phyloP scores from a whole-genome alignment of 768 basidiomycete genomes.

The Macrolepiota albuminosa region DNA sequence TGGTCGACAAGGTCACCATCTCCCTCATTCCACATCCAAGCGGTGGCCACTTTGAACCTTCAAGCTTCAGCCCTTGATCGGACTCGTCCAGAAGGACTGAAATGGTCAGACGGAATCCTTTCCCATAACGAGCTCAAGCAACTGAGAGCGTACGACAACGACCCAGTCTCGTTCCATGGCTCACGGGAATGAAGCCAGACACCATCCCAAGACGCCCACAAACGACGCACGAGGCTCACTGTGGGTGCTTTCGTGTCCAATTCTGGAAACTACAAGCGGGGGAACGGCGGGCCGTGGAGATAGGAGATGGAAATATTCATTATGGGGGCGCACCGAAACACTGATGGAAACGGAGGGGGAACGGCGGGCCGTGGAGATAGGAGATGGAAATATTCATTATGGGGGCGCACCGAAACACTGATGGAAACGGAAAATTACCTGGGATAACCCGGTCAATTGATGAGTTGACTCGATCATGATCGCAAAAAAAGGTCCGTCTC shows the following conservation, averaged over 20 bases:
- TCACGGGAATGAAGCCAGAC: neutral
- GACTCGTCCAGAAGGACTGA: too few species aligned
- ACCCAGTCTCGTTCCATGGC: neutral
- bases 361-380: neutral
- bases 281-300: neutral
- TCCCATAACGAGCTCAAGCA: neutral
- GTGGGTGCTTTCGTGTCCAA: neutral
- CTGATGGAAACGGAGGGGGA: neutral
- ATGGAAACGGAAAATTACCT: neutral
- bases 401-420: neutral
- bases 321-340: neutral
- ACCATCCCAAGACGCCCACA: neutral
- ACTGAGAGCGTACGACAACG: neutral
- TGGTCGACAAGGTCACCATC: neutral
- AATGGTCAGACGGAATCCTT: neutral
- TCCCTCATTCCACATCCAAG: neutral
- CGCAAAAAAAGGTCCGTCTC: neutral
- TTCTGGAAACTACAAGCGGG: neutral
- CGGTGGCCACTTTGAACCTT: neutral
- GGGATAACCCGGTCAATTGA: neutral
- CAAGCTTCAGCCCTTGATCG: neutral
- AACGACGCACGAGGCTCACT: neutral
- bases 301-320: neutral
- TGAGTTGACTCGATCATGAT: neutral
- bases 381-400: neutral